These are phyloP conservation scores for Selaginella moellendorffii DNA, from an alignment of 75 land plant species.

Conservation along the genomic window DNA sequence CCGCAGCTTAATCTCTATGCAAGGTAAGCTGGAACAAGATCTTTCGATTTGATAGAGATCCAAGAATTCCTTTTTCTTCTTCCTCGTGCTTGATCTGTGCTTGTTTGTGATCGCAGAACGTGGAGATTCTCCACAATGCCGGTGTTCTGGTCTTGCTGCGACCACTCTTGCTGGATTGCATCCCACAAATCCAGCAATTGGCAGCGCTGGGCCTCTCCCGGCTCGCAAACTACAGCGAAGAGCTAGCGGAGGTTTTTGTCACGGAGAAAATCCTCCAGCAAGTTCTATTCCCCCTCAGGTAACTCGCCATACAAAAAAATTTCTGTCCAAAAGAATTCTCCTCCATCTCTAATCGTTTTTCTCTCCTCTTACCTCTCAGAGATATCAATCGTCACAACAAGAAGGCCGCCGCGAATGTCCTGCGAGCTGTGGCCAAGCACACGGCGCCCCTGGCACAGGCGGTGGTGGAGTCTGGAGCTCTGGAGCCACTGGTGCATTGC, in stretches of 20 bases:
- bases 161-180: slow-evolving; percentile 21
- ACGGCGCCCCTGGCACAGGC: background rate
- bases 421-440: slow-evolving; percentile 1
- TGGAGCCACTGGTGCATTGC: slow-evolving; percentile 2
- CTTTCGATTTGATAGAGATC: no score
- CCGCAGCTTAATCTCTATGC: no score
- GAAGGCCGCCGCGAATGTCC: slow-evolving; percentile 4
- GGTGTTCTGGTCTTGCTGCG: slow-evolving; percentile 18
- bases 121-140: slow-evolving; percentile 20
- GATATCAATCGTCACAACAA: background rate
- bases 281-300: slow-evolving; percentile 16
- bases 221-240: slow-evolving; percentile 19
- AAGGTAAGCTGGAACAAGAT: no score
- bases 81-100: background rate
- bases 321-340: no score
- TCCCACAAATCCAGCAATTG: slow-evolving; percentile 20
- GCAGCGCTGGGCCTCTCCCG: slow-evolving; percentile 14
- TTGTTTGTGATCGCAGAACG: slow-evolving; percentile 15
- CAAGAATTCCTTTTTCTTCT: background rate
- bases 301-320: no score
- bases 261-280: slow-evolving; percentile 19
- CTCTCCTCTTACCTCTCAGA: no score
- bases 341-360: no score
- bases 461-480: slow-evolving; percentile 6
- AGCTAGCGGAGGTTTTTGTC: slow-evolving; percentile 18